Evolutionary conservation across 225 moss, liverwort and hornwort species (phyloP).

Genomic region (Straminergon stramineum): DNA sequence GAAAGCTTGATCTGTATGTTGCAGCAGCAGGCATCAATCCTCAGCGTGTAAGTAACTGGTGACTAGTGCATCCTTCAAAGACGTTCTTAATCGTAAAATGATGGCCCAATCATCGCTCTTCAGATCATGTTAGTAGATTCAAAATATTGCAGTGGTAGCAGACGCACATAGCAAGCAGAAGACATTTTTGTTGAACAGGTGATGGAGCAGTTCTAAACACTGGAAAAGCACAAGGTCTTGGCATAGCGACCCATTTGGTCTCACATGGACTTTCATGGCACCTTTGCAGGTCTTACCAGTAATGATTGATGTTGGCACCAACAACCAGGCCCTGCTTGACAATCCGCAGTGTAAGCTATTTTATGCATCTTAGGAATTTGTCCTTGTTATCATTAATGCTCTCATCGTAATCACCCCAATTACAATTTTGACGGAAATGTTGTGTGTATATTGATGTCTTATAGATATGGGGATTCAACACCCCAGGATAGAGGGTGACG

Average conservation of each 20-base stretch:
- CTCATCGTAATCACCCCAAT: background rate
- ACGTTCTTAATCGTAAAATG: background rate
- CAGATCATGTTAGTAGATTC: background rate
- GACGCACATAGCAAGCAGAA: background rate
- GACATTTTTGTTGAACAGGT: background rate
- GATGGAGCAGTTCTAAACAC: background rate
- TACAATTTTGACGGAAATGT: background rate
- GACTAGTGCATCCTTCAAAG: background rate
- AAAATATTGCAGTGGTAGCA: background rate
- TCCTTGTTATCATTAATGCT: background rate
- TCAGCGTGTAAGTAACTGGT: constrained; percentile 47
- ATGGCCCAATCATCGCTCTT: background rate
- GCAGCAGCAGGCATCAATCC: constrained; percentile 97
- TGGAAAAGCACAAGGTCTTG: background rate
- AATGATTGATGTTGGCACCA: constrained; percentile 96
- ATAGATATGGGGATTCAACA: constrained; percentile 85
- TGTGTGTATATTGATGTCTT: background rate
- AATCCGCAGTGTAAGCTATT: constrained; percentile 73
- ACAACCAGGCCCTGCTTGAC: constrained; percentile 78
- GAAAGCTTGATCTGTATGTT: constrained; percentile 97
- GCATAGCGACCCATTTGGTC: background rate
- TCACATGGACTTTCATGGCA: background rate
- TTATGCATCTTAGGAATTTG: background rate
- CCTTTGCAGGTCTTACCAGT: constrained; percentile 75
- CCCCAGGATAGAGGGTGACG: constrained; percentile 78